phyloP scores from a whole-genome alignment of 73 alveolate genomes.

The Durusdinium trenchii region DNA sequence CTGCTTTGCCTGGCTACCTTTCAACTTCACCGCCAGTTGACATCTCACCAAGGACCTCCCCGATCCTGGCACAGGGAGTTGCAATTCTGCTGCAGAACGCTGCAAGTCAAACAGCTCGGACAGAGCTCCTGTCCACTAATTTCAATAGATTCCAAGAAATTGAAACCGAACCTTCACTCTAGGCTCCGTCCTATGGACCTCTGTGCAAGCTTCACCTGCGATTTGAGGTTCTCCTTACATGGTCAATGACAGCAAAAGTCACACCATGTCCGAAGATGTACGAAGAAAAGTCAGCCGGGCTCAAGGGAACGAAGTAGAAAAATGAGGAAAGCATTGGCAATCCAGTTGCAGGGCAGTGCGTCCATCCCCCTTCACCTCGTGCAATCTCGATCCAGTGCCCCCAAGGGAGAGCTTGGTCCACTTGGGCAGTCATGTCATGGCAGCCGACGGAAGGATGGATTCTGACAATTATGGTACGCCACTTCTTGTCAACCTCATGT shows the following conservation, averaged over 20 bases:
- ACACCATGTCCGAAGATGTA: no score
- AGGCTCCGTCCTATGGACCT: neutral
- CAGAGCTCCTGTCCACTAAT: neutral
- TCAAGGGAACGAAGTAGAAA: no score
- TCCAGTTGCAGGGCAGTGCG: constrained; percentile 44
- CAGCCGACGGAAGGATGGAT: no score
- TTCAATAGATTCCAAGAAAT: neutral
- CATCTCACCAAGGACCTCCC: neutral
- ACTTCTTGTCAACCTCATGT: no score
- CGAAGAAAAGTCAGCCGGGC: no score
- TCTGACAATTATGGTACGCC: no score
- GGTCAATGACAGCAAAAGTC: no score
- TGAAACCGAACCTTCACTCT: no score
- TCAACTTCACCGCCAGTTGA: neutral
- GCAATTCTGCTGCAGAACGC: neutral
- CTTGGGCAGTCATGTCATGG: no score
- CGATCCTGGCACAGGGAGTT: neutral
- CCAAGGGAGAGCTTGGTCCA: no score
- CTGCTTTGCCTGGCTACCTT: neutral
- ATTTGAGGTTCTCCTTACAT: neutral
- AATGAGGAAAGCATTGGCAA: no score
- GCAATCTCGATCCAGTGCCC: constrained; percentile 35
- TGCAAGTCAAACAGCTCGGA: neutral
- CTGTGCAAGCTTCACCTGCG: constrained; percentile 45
- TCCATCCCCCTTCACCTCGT: constrained; percentile 14